These are phyloP conservation scores for Penicillium sp. DNA, from an alignment of 2,329 filamentous ascomycete genomes.

Conservation along the genomic window DNA sequence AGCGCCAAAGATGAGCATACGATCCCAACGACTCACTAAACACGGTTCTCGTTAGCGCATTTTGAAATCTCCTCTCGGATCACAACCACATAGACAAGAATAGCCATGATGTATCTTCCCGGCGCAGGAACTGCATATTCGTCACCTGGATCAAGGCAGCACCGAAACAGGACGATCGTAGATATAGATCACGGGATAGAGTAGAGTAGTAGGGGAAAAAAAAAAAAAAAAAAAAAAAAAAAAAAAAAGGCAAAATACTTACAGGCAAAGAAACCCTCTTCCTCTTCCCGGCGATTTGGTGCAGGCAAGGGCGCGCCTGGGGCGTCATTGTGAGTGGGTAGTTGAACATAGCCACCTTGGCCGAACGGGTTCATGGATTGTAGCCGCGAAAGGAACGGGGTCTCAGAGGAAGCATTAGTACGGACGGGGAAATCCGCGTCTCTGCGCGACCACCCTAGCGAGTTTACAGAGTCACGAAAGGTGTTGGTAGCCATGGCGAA, in stretches of 20 bases:
- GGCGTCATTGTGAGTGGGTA: slow-evolving; percentile 75
- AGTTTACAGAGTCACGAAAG: slow-evolving; percentile 93
- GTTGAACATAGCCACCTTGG: slow-evolving; percentile 76
- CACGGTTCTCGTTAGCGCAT: slow-evolving; percentile 18
- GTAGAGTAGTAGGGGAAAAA: slow-evolving; percentile 8
- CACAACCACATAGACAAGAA: slow-evolving; percentile 19
- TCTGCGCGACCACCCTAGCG: slow-evolving; percentile 88
- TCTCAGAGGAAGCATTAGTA: slow-evolving; percentile 59
- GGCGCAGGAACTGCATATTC: slow-evolving; percentile 40
- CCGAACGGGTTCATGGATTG: slow-evolving; percentile 86
- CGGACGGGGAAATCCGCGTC: slow-evolving; percentile 73
- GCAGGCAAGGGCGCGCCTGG: slow-evolving; percentile 84
- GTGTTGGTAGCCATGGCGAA: slow-evolving; percentile 52
- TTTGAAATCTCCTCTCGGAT: slow-evolving; percentile 13
- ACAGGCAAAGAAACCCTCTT: slow-evolving; percentile 94
- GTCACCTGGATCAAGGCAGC: slow-evolving; percentile 33
- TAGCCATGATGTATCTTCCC: slow-evolving; percentile 19
- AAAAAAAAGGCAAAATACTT: slow-evolving; percentile 52
- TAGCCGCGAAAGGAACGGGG: slow-evolving; percentile 75
- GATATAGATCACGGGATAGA: slow-evolving; percentile 21
- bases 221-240: slow-evolving; percentile 7
- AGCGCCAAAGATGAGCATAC: slow-evolving; percentile 84
- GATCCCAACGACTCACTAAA: slow-evolving; percentile 95
- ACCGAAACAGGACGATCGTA: slow-evolving; percentile 10
- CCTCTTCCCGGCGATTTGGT: slow-evolving; percentile 81